Evolutionary conservation across 306 rosid species (phyloP), one percentile per base, ranked within the genome.

Genomic region (Prunus persica): DNA sequence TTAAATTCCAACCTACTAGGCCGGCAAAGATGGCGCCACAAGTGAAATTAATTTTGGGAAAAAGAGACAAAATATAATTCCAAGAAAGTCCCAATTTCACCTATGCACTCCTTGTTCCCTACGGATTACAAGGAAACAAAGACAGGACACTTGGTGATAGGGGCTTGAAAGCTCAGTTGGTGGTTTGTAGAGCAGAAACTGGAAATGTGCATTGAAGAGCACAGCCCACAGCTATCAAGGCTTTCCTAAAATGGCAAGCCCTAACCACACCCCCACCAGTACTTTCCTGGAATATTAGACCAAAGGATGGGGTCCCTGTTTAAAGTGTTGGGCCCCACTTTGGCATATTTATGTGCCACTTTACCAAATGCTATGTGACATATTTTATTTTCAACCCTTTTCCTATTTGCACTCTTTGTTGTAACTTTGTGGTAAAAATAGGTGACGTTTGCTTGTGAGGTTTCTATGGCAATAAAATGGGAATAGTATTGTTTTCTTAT

Each of bases 371-470:
- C 79, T 70, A 47, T 65, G 76, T 73, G 78, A 78, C 72, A 22
- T 11, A 67, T 50, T 54, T 56, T 79, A 54, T 72, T 84, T 79
- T 79, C 73, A 76, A 73, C 73, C 13, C 38, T 85, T 72, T 83
- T 81, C 82, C 83, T 83, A 81, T 82, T 86, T 76, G 11, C 74
- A 63, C 85, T 74, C 82, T 78, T 81, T 88, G 80, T 60, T 80
- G 81, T 73, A 80, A 77, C 25, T 46, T 50, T 65, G n/a, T 62
- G 27, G 67, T 52, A 52, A 52, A 11, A 75, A 16, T 54, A 41
- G 54, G 56, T 71, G 47, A 41, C 65, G 77, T 58, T 73, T 65
- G 69, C 65, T 81, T 81, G 41, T 45, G 34, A 68, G 25, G 72
- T 43, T 76, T 74, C 25, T 46, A 11, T 63, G 71, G 41, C 41